Base-by-base conservation (phyloP, 805 yeast genomes). In the Citeromyces matritensis region DNA sequence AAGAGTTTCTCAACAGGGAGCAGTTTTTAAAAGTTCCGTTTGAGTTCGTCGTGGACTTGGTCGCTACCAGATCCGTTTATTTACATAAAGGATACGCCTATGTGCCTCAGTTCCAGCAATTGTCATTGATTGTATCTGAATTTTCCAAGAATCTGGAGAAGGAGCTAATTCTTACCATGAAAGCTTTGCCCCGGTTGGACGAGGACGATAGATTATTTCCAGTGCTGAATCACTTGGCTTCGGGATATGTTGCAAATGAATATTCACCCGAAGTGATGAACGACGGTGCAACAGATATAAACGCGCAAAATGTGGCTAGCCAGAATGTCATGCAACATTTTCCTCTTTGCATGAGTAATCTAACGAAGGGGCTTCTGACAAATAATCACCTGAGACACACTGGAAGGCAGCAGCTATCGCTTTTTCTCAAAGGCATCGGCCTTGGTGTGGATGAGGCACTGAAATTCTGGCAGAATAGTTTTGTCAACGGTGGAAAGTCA, bases 171-270 rank as follows among this genome's bases (percentile, higher is more conserved):
- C 55, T 62, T 30, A 82, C 96, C 0, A 74, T 84, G 42, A 80
- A 79, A 46, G 67, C 80, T 13, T 57, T 85, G 33, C 93, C 95
- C 5, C 64, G 86, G 8, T 58, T 88, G 34, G 95, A 85, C 46
- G 97, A 88, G 56, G 95, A 85, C 46, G 93, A 85, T 48, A 63
- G 99, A 35, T 55, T 91, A 29, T 57, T 85, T 32, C 96, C 96
- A 1, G 72, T 91, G 19, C 60, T 91, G 39, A 73, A 73, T 44
- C 85, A 86, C 44, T 53, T 91, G 30, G 72, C 93, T 0, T 65
- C 69, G 21, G 84, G 84, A 9, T 80, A 79, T 44, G 68, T 78
- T 2, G 57, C 76, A 5, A 53, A 64, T 23, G 74, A 68, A 38
- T 62, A 59, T 43, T 37, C 45, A 17, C 49, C 9, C 35, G 37